Evolutionary conservation across 306 rosid genomes (phyloP).

Genomic region (Quercus parvula): DNA sequence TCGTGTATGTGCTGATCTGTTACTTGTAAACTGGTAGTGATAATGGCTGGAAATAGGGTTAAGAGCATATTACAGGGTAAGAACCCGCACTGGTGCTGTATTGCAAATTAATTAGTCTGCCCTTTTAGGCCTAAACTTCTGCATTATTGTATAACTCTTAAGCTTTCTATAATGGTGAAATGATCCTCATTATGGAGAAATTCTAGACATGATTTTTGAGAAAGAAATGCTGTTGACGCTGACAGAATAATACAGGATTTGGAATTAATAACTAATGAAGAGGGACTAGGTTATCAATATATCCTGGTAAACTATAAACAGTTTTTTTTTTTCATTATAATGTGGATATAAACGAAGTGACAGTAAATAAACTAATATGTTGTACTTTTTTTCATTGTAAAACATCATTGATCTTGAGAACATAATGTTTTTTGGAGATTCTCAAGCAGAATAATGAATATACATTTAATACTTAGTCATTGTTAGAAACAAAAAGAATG

Average conservation of each 20-base stretch:
- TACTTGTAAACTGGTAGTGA: background rate
- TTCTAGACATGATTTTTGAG: background rate
- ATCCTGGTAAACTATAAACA: too few relatives aligned
- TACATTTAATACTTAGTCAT: too few relatives aligned
- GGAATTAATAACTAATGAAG: too few relatives aligned
- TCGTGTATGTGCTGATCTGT: background rate
- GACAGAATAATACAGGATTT: background rate
- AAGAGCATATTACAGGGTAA: background rate
- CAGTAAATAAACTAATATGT: too few relatives aligned
- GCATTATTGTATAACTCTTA: background rate
- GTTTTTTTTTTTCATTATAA: too few relatives aligned
- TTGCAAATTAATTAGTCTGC: background rate
- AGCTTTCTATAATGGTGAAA: background rate
- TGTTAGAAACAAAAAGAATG: too few relatives aligned
- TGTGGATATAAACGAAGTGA: too few relatives aligned
- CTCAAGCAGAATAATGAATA: too few relatives aligned
- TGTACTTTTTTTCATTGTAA: too few relatives aligned
- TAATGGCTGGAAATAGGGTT: background rate
- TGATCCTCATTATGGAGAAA: background rate
- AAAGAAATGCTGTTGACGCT: background rate
- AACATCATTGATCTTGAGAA: too few relatives aligned
- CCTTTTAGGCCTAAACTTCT: background rate
- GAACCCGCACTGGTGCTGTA: background rate
- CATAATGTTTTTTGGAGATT: too few relatives aligned
- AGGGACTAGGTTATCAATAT: too few relatives aligned